phyloP scores from a whole-genome alignment of 345 rosid genomes.

The Eucalyptus grandis region DNA sequence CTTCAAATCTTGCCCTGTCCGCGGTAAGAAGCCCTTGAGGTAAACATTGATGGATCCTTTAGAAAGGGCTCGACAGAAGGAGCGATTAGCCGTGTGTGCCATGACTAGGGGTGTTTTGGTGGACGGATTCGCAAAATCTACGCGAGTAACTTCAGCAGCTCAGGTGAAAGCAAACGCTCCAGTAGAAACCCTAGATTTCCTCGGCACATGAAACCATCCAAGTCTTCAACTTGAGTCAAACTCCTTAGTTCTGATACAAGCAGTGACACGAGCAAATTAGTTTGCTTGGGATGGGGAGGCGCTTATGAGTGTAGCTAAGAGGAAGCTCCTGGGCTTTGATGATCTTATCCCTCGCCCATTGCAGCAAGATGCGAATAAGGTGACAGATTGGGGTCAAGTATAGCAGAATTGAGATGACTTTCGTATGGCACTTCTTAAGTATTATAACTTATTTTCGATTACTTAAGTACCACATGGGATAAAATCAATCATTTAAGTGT shows the following conservation, averaged over 20 bases:
- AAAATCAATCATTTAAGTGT: too few relatives aligned
- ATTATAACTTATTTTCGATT: too few relatives aligned
- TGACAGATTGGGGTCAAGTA: rapidly evolving
- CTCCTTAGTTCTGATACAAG: not conserved
- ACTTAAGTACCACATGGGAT: too few relatives aligned
- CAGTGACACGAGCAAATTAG: not conserved
- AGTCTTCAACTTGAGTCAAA: not conserved
- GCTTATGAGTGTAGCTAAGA: not conserved
- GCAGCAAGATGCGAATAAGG: not conserved
- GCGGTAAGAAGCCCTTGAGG: not conserved
- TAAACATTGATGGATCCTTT: not conserved
- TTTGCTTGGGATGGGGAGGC: not conserved
- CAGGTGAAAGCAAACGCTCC: not conserved
- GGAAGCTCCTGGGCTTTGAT: not conserved
- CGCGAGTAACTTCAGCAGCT: not conserved
- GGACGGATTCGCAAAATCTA: not conserved
- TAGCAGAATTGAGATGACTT: too few relatives aligned
- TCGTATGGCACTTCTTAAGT: too few relatives aligned
- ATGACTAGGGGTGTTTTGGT: not conserved
- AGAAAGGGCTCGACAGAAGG: not conserved
- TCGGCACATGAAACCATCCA: not conserved
- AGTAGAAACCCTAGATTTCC: not conserved
- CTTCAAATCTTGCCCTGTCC: not conserved
- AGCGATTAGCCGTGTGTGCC: not conserved
- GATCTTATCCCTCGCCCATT: not conserved